These are phyloP conservation scores for Amborella trichopoda DNA, from an alignment of 164 flowering plant genomes.

Conservation along the genomic window DNA sequence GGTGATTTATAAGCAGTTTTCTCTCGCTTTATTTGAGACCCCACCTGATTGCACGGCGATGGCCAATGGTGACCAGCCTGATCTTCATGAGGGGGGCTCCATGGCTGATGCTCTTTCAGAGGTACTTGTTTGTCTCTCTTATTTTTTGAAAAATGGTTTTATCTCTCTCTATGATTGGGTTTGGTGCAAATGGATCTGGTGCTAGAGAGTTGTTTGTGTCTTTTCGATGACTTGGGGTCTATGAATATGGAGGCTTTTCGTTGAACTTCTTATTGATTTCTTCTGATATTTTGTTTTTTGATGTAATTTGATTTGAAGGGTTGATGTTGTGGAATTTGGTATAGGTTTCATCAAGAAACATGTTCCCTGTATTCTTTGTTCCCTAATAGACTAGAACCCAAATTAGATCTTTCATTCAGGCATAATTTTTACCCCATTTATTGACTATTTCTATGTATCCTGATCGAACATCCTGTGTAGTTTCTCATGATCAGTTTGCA, in stretches of 20 bases:
- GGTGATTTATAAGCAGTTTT: slow-evolving; percentile 27
- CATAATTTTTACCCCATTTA: no score
- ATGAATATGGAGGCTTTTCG: background rate
- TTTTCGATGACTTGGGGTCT: background rate
- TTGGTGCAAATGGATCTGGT: background rate
- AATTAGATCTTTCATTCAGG: no score
- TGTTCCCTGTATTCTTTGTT: no score
- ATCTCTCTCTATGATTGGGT: background rate
- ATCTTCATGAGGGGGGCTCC: slow-evolving; percentile 4
- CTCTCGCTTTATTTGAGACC: slow-evolving; percentile 30
- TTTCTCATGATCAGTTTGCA: no score
- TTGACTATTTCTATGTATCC: no score
- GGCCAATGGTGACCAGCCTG: background rate
- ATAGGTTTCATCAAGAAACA: no score
- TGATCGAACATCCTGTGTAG: no score
- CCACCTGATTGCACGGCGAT: slow-evolving; percentile 27
- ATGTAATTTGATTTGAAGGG: background rate
- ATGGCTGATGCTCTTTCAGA: slow-evolving; percentile 14
- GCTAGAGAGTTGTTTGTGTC: background rate
- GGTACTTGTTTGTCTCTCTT: slow-evolving; percentile 11
- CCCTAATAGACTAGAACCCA: no score
- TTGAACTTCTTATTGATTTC: background rate
- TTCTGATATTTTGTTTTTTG: background rate
- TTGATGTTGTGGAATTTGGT: no score
- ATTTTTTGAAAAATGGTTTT: background rate